Evolutionary conservation across 495 filamentous ascomycete genomes (phyloP), one percentile per base, ranked within the genome.

Genomic region (Haplographium delicatum): DNA sequence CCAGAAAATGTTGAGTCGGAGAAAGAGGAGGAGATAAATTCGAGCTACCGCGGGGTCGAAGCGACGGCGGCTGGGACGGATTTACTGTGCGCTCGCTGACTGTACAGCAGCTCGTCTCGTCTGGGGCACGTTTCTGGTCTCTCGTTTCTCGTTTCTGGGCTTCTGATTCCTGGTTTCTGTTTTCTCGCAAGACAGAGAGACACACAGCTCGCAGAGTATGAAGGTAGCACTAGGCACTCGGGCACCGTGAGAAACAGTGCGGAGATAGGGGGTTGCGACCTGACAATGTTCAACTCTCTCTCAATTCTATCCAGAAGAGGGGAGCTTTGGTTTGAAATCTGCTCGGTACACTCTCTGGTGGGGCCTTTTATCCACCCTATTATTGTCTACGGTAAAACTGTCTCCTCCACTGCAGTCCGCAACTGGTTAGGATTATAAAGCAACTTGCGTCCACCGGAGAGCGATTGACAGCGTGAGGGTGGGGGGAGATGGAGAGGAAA

Each of bases 391-490:
- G 51, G 51, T 39, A 54, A 47, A 54, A 53, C 25, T 47, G 27
- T 48, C 44, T 43, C 37, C 40, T 46, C 11, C 23, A 26, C 5
- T 10, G 27, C 8, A 41, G 47, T 24, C 24, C 37, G 40, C 5
- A 24, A 46, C 41, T 44, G 31, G 40, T 40, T 44, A 11, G 15
- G 51, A 44, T 55, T 55, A 55, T 50, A 43, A 55, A 55, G 52
- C 52, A 50, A 18, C 23, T 19, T 50, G 52, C 52, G 40, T 49
- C 26, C n/a, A n/a, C n/a, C n/a, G n/a, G n/a, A n/a, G n/a, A n/a
- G n/a, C n/a, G n/a, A n/a, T n/a, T n/a, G n/a, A n/a, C n/a, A n/a
- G n/a, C n/a, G n/a, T n/a, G n/a, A n/a, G n/a, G n/a, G n/a, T n/a
- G n/a, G n/a, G n/a, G n/a, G n/a, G n/a, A n/a, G n/a, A n/a, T n/a